These are phyloP conservation scores for Lactifluus subvellereus DNA, from an alignment of 768 basidiomycete genomes.

Conservation along the genomic window DNA sequence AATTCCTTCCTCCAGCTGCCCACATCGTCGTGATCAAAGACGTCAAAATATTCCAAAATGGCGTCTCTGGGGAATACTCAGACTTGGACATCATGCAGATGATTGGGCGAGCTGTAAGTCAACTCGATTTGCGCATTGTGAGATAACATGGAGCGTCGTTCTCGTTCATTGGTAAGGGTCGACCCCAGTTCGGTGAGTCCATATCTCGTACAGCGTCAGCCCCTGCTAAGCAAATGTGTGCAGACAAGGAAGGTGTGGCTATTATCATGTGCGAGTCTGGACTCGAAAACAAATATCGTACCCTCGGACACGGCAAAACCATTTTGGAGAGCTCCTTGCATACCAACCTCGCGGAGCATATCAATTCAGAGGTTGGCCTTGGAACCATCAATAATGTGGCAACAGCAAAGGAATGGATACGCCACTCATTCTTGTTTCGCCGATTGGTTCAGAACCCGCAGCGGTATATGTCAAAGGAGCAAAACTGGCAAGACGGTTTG, in stretches of 20 bases:
- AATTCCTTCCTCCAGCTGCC: slow-evolving; percentile 51
- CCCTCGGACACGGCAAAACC: slow-evolving; percentile 63
- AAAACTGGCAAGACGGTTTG: slow-evolving; percentile 65
- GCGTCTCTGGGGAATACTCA: slow-evolving; percentile 69
- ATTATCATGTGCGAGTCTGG: slow-evolving; percentile 76
- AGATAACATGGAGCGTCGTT: not conserved
- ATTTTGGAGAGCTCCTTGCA: slow-evolving; percentile 85
- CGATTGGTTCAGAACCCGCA: slow-evolving; percentile 79
- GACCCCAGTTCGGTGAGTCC: slow-evolving; percentile 78
- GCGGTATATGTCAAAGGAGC: slow-evolving; percentile 58
- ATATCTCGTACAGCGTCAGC: not conserved
- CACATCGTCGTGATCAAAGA: slow-evolving; percentile 93
- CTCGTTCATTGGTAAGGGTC: slow-evolving; percentile 45
- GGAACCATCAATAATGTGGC: slow-evolving; percentile 68
- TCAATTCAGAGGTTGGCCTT: slow-evolving; percentile 91
- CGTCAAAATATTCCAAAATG: slow-evolving; percentile 72
- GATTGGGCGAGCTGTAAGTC: slow-evolving; percentile 84
- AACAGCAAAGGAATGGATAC: slow-evolving; percentile 78
- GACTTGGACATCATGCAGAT: slow-evolving; percentile 95
- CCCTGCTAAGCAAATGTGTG: slow-evolving; percentile 2
- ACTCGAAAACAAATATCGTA: slow-evolving; percentile 65
- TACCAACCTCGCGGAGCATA: slow-evolving; percentile 76
- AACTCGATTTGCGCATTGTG: not conserved
- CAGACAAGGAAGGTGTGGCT: slow-evolving; percentile 79
- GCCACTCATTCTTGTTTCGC: slow-evolving; percentile 79